Evolutionary conservation across 2,329 filamentous ascomycete genomes (phyloP).

Genomic region (Camillea tinctor): DNA sequence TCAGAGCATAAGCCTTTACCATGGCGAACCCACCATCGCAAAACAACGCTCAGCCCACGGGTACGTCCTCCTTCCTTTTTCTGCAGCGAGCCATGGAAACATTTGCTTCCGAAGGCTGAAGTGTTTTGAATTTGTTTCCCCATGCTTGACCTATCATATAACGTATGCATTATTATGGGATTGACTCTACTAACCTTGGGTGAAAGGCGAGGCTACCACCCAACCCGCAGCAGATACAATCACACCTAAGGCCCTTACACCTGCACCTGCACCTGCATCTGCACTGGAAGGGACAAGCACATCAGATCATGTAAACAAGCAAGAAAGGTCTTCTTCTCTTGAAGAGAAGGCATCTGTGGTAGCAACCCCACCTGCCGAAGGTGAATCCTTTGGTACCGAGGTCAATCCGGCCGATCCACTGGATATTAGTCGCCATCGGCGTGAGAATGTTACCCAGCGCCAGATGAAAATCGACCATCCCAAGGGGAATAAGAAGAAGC

Average conservation of each 20-base stretch:
- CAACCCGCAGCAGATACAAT: slow-evolving; percentile 7
- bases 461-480: slow-evolving; percentile 51
- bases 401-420: slow-evolving; percentile 35
- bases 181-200: slow-evolving; percentile 13
- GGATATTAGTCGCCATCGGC: slow-evolving; percentile 40
- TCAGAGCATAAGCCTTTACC: slow-evolving; percentile 10
- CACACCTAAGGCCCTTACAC: not conserved
- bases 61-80: slow-evolving; percentile 17
- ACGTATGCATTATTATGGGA: slow-evolving; percentile 4
- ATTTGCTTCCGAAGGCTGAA: slow-evolving; percentile 12
- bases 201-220: slow-evolving; percentile 12
- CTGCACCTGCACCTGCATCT: not conserved
- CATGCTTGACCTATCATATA: slow-evolving; percentile 7
- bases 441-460: slow-evolving; percentile 39
- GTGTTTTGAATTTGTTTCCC: slow-evolving; percentile 20
- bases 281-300: slow-evolving; percentile 5
- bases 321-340: slow-evolving; percentile 7
- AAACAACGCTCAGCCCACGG: slow-evolving; percentile 21
- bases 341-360: slow-evolving; percentile 6
- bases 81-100: slow-evolving; percentile 17
- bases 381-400: slow-evolving; percentile 16
- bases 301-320: slow-evolving; percentile 8
- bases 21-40: slow-evolving; percentile 23
- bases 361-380: not conserved
- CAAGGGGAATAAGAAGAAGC: slow-evolving; percentile 40